Conservation (phyloP, 176 grass and related monocot species). For the Musa beccarii region DNA sequence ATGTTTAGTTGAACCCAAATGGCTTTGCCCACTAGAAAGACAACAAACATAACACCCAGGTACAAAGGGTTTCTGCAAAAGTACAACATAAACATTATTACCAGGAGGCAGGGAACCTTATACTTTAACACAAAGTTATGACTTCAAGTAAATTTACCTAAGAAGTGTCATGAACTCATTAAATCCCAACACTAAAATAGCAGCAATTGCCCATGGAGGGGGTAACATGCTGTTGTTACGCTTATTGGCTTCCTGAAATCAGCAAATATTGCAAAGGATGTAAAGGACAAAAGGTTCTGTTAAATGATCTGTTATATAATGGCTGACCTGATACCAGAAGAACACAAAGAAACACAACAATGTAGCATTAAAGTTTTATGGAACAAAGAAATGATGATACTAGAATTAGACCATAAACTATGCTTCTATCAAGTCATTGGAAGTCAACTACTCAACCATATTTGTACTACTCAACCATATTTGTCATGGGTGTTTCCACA, state of each 20-base stretch:
- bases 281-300: not conserved
- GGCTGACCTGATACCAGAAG: too few species aligned
- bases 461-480: too few species aligned
- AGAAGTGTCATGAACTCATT: constrained; percentile 97
- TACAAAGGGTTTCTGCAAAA: constrained; percentile 75
- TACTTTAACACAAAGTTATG: not conserved
- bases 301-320: not conserved
- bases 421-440: too few species aligned
- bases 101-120: constrained; percentile 3
- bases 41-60: constrained; percentile 64
- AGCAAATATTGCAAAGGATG: constrained; percentile 12
- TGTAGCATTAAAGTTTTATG: not conserved
- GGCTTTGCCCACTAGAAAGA: constrained; percentile 81
- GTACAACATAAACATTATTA: constrained; percentile 11
- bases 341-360: not conserved
- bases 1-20: constrained; percentile 91
- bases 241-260: constrained; percentile 85
- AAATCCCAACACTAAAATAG: constrained; percentile 83
- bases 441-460: too few species aligned
- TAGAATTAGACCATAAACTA: not conserved
- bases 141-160: constrained; percentile 38
- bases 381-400: not conserved
- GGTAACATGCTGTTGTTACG: constrained; percentile 94
- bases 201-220: constrained; percentile 95
- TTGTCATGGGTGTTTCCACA: too few species aligned